Evolutionary conservation across 352 stramenopile species (phyloP).

Genomic region (Blastocystis sp.): DNA sequence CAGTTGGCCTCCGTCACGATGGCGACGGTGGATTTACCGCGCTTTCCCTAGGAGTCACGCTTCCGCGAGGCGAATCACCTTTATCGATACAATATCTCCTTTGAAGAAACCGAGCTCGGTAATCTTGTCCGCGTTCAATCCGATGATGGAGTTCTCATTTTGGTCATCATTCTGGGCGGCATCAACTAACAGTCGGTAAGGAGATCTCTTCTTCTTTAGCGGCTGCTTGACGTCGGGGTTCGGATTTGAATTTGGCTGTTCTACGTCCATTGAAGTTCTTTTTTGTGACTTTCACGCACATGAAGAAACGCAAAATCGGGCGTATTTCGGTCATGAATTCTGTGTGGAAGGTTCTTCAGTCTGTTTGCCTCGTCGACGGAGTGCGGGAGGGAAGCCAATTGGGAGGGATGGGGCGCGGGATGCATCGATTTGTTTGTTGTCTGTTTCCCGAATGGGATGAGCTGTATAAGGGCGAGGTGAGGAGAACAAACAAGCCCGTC

Average conservation of each 20-base stretch:
- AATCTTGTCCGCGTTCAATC: constrained; percentile 89
- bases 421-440: too few relatives aligned
- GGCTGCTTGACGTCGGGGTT: constrained; percentile 35
- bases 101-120: constrained; percentile 98
- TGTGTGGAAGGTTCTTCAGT: too few relatives aligned
- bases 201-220: constrained; percentile 89
- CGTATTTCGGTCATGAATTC: constrained; percentile 11
- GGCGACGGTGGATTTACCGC: constrained; percentile 95
- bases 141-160: constrained; percentile 93
- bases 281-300: neutral
- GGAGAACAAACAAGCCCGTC: neutral
- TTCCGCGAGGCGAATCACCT: constrained; percentile 77
- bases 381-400: neutral
- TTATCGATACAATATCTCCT: constrained; percentile 97
- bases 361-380: too few relatives aligned
- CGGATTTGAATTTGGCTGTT: constrained; percentile 49
- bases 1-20: constrained; percentile 97
- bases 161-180: constrained; percentile 90
- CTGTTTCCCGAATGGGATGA: too few relatives aligned
- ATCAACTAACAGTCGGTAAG: constrained; percentile 97
- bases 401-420: neutral
- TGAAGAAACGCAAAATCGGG: constrained; percentile 24
- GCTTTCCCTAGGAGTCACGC: constrained; percentile 85
- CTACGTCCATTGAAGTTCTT: constrained; percentile 66
- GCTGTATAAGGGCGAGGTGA: too few relatives aligned